These are phyloP conservation scores for Helotiales sp. DNA, from an alignment of 2,329 filamentous ascomycete genomes.

Conservation along the genomic window DNA sequence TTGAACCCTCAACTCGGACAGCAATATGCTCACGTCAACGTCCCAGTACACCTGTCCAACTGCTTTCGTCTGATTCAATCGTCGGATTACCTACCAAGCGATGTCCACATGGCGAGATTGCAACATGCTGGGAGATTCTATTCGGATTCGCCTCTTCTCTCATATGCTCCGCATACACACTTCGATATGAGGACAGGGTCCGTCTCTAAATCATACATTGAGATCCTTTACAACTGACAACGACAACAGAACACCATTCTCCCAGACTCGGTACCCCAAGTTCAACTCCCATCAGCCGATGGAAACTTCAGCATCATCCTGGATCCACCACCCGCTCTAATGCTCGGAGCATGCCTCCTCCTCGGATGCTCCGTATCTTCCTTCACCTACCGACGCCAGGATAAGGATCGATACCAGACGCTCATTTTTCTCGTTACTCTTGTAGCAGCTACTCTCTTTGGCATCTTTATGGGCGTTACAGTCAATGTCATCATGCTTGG, in stretches of 20 bases:
- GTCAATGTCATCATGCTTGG: slow-evolving; percentile 37
- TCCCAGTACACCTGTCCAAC: background rate
- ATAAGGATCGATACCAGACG: slow-evolving; percentile 34
- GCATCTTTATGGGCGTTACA: slow-evolving; percentile 28
- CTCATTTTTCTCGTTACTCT: slow-evolving; percentile 34
- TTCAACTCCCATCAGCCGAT: slow-evolving; percentile 6
- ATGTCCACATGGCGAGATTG: slow-evolving; percentile 16
- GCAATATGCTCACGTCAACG: background rate
- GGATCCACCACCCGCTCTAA: slow-evolving; percentile 35
- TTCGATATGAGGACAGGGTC: slow-evolving; percentile 26
- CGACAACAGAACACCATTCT: background rate
- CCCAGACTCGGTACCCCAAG: background rate
- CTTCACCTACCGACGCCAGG: slow-evolving; percentile 37
- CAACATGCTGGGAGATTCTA: slow-evolving; percentile 26
- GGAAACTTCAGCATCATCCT: slow-evolving; percentile 26
- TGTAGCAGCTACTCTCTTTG: slow-evolving; percentile 26
- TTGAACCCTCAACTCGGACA: background rate
- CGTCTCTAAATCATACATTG: slow-evolving; percentile 2
- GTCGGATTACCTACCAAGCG: background rate
- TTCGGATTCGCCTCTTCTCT: slow-evolving; percentile 21
- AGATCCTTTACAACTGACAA: slow-evolving; percentile 2
- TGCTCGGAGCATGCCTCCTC: slow-evolving; percentile 37
- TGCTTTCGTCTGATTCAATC: background rate
- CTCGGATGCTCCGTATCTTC: slow-evolving; percentile 40
- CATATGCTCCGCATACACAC: slow-evolving; percentile 30